Evolutionary conservation across 192 early-diverging fungal species (phyloP).

Genomic region (Funneliformis geosporum): DNA sequence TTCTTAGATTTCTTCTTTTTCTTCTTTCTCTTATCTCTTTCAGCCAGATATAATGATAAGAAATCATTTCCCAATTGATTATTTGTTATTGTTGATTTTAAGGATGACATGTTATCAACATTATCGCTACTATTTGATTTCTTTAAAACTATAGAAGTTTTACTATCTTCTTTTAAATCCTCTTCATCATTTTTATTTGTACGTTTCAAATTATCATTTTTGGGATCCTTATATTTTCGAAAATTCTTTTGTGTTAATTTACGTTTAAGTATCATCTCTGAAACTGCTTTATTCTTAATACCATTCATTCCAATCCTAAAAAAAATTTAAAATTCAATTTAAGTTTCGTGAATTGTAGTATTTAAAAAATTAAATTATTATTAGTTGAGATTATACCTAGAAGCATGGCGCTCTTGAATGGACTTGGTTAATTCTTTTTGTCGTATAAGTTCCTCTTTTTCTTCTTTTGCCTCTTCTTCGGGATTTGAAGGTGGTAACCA

Average conservation of each 20-base stretch:
- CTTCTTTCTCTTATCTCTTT: conserved; percentile 8
- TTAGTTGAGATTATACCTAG: neutral
- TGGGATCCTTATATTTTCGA: neutral
- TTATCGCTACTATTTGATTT: no score
- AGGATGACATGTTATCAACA: no score
- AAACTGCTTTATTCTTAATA: neutral
- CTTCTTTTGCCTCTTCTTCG: conserved; percentile 27
- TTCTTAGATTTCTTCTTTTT: neutral
- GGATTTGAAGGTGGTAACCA: conserved; percentile 40
- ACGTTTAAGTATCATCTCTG: neutral
- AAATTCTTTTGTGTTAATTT: neutral
- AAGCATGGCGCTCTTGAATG: neutral
- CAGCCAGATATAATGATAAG: conserved; percentile 6
- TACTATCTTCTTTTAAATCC: neutral
- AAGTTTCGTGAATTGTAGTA: neutral
- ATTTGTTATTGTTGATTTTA: neutral
- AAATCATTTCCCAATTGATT: neutral
- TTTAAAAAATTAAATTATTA: neutral
- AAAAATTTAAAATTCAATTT: no score
- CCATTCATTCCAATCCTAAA: neutral
- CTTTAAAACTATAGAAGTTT: neutral
- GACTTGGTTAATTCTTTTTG: conserved; percentile 7
- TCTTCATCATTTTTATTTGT: neutral
- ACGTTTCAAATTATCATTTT: neutral
- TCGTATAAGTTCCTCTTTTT: conserved; percentile 31